Conservation (phyloP, 352 stramenopile species). For the Pythium guiyangense region DNA sequence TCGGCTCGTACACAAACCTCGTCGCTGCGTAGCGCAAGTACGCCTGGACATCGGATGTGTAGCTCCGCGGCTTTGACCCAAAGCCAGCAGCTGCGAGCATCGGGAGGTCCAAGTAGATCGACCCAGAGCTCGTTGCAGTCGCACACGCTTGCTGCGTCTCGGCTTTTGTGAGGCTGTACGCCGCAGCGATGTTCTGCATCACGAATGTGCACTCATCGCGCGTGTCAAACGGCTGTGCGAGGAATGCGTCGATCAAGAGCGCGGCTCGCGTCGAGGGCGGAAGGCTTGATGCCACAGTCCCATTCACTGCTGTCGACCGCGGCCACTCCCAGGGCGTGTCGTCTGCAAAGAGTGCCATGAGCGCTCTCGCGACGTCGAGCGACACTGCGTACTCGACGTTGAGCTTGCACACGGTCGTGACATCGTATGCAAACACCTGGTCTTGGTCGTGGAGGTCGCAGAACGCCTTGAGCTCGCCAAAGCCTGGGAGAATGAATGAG, state of each 20-base stretch:
- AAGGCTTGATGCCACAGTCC: constrained; percentile 5
- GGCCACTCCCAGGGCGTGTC: constrained; percentile 21
- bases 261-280: constrained; percentile 20
- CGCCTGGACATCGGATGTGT: constrained; percentile 36
- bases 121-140: neutral
- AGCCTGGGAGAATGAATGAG: constrained; percentile 19
- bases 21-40: constrained; percentile 49
- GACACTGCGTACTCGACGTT: constrained; percentile 21
- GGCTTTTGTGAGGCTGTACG: constrained; percentile 17
- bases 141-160: constrained; percentile 20
- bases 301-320: neutral
- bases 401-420: constrained; percentile 15
- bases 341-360: constrained; percentile 24
- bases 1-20: constrained; percentile 50
- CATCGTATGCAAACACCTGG: constrained; percentile 29
- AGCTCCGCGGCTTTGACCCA: constrained; percentile 15
- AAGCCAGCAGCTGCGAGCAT: constrained; percentile 24
- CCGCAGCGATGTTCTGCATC: constrained; percentile 18
- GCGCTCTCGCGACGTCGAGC: constrained; percentile 12
- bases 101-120: constrained; percentile 34
- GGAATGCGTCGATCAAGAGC: constrained; percentile 44
- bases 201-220: constrained; percentile 20
- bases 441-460: constrained; percentile 28
- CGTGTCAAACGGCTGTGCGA: constrained; percentile 38
- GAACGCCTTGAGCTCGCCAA: constrained; percentile 41